Base-by-base conservation (phyloP, 192 early-diverging fungal species). In the Coemansia asiatica region DNA sequence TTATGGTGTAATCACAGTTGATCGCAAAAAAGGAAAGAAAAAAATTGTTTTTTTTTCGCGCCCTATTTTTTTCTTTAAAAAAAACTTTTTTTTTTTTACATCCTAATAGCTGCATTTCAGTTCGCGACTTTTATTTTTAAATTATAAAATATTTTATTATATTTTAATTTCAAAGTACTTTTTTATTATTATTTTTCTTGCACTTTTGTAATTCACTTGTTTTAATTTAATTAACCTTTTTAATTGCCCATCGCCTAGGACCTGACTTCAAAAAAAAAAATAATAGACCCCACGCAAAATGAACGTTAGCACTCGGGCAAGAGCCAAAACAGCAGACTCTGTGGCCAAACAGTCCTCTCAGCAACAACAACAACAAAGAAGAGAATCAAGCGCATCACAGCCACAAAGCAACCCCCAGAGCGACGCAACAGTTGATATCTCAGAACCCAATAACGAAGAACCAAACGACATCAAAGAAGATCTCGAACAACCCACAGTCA, bases 251-350 rank as follows among this genome's bases (percentile, higher is more conserved):
- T n/a, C n/a, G n/a, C n/a, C n/a, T n/a, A n/a, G n/a, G n/a, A n/a
- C n/a, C n/a, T n/a, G n/a, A n/a, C n/a, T n/a, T n/a, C n/a, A n/a
- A 36, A 36, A 7, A 36, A 26, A 56, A 47, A 53, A 59, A 35
- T n/a, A 60, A 44, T 6, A 21, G 6, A 4, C 56, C 29, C 56
- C 40, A 55, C 16, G 16, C 36, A 56, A 29, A 61, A 79, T 79
- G 76, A 69, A 73, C 35, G 71, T 73, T 47, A 67, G 67, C 64
- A 73, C 71, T 38, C 76, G 71, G 25, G 61, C 67, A 13, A 38
- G 71, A 53, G 67, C 71, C 51, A 69, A 73, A 49, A 68, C 54
- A 6, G 59, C 71, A 6, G 71, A 79, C 28, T 69, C 69, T 29
- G 26, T 55, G 19, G 23, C 31, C 12, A 16, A 21, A 6, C 22